Percentiles rank a stretch among this genome's conserved stretches.
phyloP scores from a whole-genome alignment of 306 rosid genomes.

The Mimosa bimucronata region DNA sequence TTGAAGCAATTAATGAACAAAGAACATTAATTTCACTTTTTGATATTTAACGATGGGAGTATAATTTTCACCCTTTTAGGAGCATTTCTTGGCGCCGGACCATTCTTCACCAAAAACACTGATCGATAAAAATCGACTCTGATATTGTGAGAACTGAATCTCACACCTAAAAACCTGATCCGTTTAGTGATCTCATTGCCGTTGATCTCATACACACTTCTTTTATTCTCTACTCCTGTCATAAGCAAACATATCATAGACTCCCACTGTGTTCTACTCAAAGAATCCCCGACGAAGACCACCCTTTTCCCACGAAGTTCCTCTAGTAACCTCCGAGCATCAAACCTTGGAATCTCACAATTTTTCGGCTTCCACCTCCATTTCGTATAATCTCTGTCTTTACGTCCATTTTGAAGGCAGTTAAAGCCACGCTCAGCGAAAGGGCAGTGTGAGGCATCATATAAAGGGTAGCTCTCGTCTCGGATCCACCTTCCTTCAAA shows the following conservation, averaged over 20 bases:
- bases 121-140: slow-evolving; percentile 85
- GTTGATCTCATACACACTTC: slow-evolving; percentile 76
- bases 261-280: slow-evolving; percentile 97
- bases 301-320: slow-evolving; percentile 78
- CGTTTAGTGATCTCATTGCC: slow-evolving; percentile 68
- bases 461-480: slow-evolving; percentile 78
- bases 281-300: slow-evolving; percentile 86
- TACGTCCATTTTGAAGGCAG: slow-evolving; percentile 81
- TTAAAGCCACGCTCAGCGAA: slow-evolving; percentile 78
- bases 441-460: slow-evolving; percentile 76
- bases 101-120: slow-evolving; percentile 70
- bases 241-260: slow-evolving; percentile 81
- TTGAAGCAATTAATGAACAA: background rate
- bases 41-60: background rate
- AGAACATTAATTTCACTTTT: background rate
- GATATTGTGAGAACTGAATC: slow-evolving; percentile 59
- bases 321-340: slow-evolving; percentile 55
- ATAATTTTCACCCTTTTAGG: slow-evolving; percentile 80
- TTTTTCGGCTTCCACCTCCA: slow-evolving; percentile 87
- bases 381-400: slow-evolving; percentile 65
- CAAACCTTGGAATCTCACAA: slow-evolving; percentile 78
- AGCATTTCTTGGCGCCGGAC: slow-evolving; percentile 53
- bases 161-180: slow-evolving; percentile 70
- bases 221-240: slow-evolving; percentile 82
- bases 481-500: slow-evolving; percentile 80